These are phyloP conservation scores for Neopestalotiopsis sp. DNA, from an alignment of 2,329 filamentous ascomycete species.

Conservation along the genomic window DNA sequence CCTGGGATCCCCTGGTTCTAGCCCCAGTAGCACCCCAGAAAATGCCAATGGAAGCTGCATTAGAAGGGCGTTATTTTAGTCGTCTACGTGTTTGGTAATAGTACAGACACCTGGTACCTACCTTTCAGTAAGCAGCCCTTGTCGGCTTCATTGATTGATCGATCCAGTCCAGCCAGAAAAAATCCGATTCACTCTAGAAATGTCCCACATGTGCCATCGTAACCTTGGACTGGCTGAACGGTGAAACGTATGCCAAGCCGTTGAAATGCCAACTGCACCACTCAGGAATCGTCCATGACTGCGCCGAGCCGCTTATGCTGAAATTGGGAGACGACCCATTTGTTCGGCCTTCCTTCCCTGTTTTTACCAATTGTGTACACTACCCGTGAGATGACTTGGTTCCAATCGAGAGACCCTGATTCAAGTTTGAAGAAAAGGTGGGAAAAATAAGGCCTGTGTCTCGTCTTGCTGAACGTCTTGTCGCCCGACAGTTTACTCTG, in stretches of 20 bases:
- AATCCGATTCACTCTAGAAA: background rate
- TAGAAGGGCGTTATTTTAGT: background rate
- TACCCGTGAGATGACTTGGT: slow-evolving; percentile 9
- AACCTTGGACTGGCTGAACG: slow-evolving; percentile 10
- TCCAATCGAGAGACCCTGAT: slow-evolving; percentile 14
- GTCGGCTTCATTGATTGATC: background rate
- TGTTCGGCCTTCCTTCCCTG: slow-evolving; percentile 9
- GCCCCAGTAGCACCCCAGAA: background rate
- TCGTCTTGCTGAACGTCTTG: background rate
- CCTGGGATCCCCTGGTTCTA: background rate
- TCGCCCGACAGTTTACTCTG: background rate
- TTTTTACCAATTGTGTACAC: background rate
- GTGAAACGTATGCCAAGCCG: slow-evolving; percentile 20
- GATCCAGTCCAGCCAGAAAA: background rate
- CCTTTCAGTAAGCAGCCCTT: background rate
- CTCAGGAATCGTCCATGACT: slow-evolving; percentile 12
- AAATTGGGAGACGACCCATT: slow-evolving; percentile 6
- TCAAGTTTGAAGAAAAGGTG: background rate
- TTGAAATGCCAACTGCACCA: slow-evolving; percentile 17
- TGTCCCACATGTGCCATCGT: slow-evolving; percentile 17
- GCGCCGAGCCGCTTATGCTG: slow-evolving; percentile 14
- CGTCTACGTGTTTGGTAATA: background rate
- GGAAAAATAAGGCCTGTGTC: no score
- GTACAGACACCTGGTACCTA: background rate
- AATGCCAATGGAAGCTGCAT: background rate